Conservation (phyloP, 2,329 filamentous ascomycete species). For the Aspergillus caelatus region DNA sequence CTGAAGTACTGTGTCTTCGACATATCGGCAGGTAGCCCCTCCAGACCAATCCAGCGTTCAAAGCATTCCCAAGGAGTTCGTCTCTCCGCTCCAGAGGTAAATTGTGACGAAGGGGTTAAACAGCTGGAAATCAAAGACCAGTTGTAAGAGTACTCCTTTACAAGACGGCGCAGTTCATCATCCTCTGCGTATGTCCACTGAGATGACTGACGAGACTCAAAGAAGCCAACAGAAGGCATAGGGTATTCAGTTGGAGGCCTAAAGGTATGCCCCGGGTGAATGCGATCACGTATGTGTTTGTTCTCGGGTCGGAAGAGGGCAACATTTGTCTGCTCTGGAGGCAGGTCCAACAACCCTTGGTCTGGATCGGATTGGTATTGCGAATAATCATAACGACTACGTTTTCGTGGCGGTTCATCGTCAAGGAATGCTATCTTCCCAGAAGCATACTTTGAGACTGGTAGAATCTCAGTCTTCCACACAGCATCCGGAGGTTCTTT, state of each 20-base stretch:
- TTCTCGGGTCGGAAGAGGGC: constrained; percentile 89
- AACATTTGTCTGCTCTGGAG: constrained; percentile 73
- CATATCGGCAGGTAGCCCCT: constrained; percentile 90
- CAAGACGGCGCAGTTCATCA: constrained; percentile 80
- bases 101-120: constrained; percentile 72
- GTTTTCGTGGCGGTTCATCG: constrained; percentile 69
- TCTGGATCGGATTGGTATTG: constrained; percentile 71
- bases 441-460: constrained; percentile 83
- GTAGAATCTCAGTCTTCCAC: constrained; percentile 77
- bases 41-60: constrained; percentile 90
- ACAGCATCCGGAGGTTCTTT: constrained; percentile 68
- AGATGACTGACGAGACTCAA: constrained; percentile 81
- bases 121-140: constrained; percentile 93
- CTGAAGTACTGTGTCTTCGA: constrained; percentile 95
- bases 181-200: constrained; percentile 92
- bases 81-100: constrained; percentile 82
- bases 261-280: constrained; percentile 91
- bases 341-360: constrained; percentile 53
- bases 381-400: constrained; percentile 79
- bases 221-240: constrained; percentile 90
- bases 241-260: constrained; percentile 85
- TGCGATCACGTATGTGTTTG: constrained; percentile 82
- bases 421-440: constrained; percentile 74
- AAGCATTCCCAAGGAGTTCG: constrained; percentile 99
- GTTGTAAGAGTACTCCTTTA: constrained; percentile 94